A percentile compares a stretch with the other conserved stretches of the same genome.
Conservation (phyloP, 2,329 filamentous ascomycete species). For the Aureobasidium leucospermi region DNA sequence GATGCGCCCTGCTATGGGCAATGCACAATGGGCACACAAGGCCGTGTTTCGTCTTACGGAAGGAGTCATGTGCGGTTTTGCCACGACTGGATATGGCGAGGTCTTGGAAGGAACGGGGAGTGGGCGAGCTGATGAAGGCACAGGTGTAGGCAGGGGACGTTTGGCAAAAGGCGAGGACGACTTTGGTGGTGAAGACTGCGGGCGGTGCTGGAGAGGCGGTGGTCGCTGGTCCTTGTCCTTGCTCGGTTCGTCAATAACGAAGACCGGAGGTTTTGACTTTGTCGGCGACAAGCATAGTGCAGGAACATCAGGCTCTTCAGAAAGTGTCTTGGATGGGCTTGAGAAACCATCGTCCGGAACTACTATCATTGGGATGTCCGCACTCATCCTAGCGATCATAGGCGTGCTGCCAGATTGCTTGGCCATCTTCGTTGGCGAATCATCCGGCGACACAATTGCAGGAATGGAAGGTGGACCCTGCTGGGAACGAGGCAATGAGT, state of each 20-base stretch:
- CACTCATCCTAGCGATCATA: background rate
- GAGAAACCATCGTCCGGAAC: constrained; percentile 35
- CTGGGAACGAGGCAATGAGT: constrained; percentile 7
- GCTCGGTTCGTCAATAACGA: constrained; percentile 17
- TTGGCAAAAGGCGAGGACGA: constrained; percentile 17
- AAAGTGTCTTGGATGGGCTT: constrained; percentile 24
- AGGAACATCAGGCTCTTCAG: constrained; percentile 29
- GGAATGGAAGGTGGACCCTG: constrained; percentile 32
- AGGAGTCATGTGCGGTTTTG: constrained; percentile 35
- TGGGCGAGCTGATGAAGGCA: constrained; percentile 36
- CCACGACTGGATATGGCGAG: constrained; percentile 3
- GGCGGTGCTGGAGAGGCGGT: constrained; percentile 22
- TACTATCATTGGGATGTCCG: constrained; percentile 40
- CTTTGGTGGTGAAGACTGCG: constrained; percentile 15
- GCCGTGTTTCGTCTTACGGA: constrained; percentile 52
- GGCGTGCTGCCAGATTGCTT: background rate
- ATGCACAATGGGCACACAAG: constrained; percentile 73
- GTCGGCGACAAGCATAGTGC: constrained; percentile 19
- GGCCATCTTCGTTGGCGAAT: constrained; percentile 20
- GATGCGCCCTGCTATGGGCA: constrained; percentile 83
- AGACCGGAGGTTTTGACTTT: constrained; percentile 14
- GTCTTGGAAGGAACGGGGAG: constrained; percentile 40
- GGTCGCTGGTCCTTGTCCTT: background rate
- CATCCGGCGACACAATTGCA: constrained; percentile 43
- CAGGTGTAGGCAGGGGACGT: constrained; percentile 22